Base-by-base conservation (phyloP, 2,329 filamentous ascomycete species). In the Xylariaceae sp. region DNA sequence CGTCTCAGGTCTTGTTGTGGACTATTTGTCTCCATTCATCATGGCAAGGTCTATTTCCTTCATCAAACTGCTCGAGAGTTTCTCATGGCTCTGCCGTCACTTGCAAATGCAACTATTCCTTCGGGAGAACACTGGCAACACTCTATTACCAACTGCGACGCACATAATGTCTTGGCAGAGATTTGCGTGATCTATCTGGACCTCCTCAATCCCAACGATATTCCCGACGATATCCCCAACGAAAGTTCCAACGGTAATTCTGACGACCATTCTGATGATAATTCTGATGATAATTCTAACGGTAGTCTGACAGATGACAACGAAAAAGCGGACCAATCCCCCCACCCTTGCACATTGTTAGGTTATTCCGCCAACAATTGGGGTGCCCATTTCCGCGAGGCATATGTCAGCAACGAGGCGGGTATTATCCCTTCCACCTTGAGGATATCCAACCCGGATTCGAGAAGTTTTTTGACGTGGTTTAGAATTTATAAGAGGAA, bases 61-160 rank as follows among this genome's bases (percentile, higher is more conserved):
- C 58, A 61, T 37, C 58, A 58, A 16, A 58, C 58, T 12, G 58
- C 55, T 2, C 40, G 55, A 16, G 58, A 61, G 36, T 61, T 61
- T 37, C 55, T 61, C 58, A 61, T 28, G 58, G 23, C 7, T 16
- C 6, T 2, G 7, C 9, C 14, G 3, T 17, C 50, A n/a, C 16
- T 21, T n/a, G 11, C 9, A 46, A 37, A n/a, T n/a, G n/a, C n/a
- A n/a, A n/a, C 9, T 11, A 23, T 24, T 8, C 34, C 24, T 4
- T 7, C 11, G 11, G 46, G 3, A 7, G 14, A 1, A 28, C 17
- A 14, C 7, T 60, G 58, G 58, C 49, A 54, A 47, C 28, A 54
- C 24, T 60, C 58, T 2, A 58, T 61, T 17, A 58, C 17, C 2
- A 37, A 2, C n/a, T 6, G 17, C 26, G 24, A 39, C 6, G 54